phyloP scores from a whole-genome alignment of 768 basidiomycete species.

The Lactarius vividus region DNA sequence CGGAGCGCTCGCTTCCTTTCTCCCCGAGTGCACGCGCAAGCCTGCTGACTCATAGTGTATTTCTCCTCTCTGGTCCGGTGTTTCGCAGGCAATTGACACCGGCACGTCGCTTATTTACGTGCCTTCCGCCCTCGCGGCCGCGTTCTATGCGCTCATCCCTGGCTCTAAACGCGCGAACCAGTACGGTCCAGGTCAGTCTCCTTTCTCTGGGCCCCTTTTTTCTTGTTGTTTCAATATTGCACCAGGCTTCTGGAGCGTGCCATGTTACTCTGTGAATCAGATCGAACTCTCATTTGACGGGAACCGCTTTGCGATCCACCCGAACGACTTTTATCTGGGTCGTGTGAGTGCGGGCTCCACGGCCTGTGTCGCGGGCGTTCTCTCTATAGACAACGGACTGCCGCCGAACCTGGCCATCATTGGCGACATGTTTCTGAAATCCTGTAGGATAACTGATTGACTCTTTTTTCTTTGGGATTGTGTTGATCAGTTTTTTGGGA shows the following conservation, averaged over 20 bases:
- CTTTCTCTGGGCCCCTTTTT: background rate
- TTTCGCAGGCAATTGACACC: constrained; percentile 58
- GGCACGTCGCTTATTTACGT: constrained; percentile 67
- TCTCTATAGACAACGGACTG: constrained; percentile 46
- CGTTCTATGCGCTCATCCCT: constrained; percentile 55
- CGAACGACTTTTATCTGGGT: constrained; percentile 58
- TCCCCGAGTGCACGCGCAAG: background rate
- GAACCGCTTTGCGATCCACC: constrained; percentile 41
- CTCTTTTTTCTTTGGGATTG: too few species aligned
- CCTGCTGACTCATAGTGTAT: background rate
- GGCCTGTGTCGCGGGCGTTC: constrained; percentile 55
- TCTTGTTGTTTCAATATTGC: too few species aligned
- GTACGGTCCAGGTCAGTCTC: constrained; percentile 42
- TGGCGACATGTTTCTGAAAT: constrained; percentile 65
- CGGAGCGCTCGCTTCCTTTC: background rate
- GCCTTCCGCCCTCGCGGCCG: constrained; percentile 41
- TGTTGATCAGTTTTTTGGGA: background rate
- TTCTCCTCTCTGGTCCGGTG: background rate
- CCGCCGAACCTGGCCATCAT: constrained; percentile 56
- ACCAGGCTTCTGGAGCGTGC: constrained; percentile 53
- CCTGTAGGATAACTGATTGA: constrained; percentile 40
- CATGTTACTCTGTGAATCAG: constrained; percentile 41
- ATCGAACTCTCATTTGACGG: constrained; percentile 48
- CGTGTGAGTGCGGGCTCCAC: constrained; percentile 37
- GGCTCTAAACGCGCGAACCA: constrained; percentile 42